Evolutionary conservation across 306 rosid genomes (phyloP), one percentile per base, ranked within the genome.

Genomic region (Cucumis sativus): DNA sequence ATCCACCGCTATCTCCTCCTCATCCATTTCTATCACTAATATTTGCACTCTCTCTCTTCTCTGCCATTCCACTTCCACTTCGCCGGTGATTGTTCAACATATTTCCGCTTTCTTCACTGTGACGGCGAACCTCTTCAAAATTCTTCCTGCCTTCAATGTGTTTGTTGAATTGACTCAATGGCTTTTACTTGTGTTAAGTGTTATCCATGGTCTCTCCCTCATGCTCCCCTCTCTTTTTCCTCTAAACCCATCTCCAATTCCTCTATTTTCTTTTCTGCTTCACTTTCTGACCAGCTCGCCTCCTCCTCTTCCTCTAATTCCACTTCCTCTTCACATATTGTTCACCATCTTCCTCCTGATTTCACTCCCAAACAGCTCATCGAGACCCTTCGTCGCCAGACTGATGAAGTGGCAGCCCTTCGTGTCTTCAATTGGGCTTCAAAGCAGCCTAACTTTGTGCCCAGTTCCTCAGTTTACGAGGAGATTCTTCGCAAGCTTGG

Each of bases 401-500:
- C 78, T 41, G 95, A 93, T 80, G 88, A 87, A 49, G 83, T 91
- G n/a, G 85, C 98, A 0, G 84, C 88, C 5, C 85, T 93, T 25
- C 87, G 86, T 67, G 63, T 89, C 30, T 88, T 86, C 82, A 86
- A 88, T 41, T 89, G 95, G 92, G 95, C 97, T 69, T 84, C 93
- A 0, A 82, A 84, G 81, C 96, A 91, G 80, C 90, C 94, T 83
- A 87, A 81, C 58, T 91, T 87, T 86, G 33, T 79, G 0, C 88
- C 94, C 57, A 41, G 33, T 74, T 79, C 87, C 28, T 75, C 87
- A 30, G 10, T 91, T 11, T 89, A 85, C 84, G 72, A 91, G 76
- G 92, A 89, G 70, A 45, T 85, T 75, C 97, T 91, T 67, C 80
- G 75, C 68, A 87, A 84, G 56, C 93, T 88, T 9, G 91, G 79